Conservation (phyloP, 345 rosid genomes). For the Dipteronia dyeriana region DNA sequence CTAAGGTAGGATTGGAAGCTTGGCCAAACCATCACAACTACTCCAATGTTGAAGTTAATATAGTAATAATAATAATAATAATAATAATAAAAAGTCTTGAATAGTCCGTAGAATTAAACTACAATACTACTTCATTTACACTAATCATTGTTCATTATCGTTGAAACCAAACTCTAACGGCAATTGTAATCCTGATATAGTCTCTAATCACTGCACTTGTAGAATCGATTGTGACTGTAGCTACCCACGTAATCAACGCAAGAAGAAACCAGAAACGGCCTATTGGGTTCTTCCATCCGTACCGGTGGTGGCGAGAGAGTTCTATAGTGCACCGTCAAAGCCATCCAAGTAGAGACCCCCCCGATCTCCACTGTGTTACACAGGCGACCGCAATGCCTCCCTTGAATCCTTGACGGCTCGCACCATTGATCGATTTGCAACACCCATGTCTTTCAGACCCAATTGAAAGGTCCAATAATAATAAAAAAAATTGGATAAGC, state of each 20-base stretch:
- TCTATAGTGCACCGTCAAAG: slow-evolving; percentile 93
- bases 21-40: too few species aligned
- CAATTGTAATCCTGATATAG: slow-evolving; percentile 36
- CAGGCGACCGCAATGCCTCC: slow-evolving; percentile 79
- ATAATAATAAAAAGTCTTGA: too few species aligned
- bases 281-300: slow-evolving; percentile 90
- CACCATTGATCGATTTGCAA: slow-evolving; percentile 75
- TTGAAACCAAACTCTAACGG: slow-evolving; percentile 28
- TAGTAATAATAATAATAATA: too few species aligned
- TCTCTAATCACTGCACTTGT: slow-evolving; percentile 36
- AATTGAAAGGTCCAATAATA: too few species aligned
- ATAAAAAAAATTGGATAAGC: too few species aligned
- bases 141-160: neutral
- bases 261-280: slow-evolving; percentile 47
- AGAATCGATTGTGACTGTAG: slow-evolving; percentile 38
- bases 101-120: neutral
- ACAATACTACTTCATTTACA: neutral
- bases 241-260: slow-evolving; percentile 37
- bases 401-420: slow-evolving; percentile 58
- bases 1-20: too few species aligned
- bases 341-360: slow-evolving; percentile 75
- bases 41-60: too few species aligned
- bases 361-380: slow-evolving; percentile 69
- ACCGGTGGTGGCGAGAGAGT: slow-evolving; percentile 96
- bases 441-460: too few species aligned